These are phyloP conservation scores for Ceratocystis cacaofunesta DNA, from an alignment of 2,329 filamentous ascomycete species.

Conservation along the genomic window DNA sequence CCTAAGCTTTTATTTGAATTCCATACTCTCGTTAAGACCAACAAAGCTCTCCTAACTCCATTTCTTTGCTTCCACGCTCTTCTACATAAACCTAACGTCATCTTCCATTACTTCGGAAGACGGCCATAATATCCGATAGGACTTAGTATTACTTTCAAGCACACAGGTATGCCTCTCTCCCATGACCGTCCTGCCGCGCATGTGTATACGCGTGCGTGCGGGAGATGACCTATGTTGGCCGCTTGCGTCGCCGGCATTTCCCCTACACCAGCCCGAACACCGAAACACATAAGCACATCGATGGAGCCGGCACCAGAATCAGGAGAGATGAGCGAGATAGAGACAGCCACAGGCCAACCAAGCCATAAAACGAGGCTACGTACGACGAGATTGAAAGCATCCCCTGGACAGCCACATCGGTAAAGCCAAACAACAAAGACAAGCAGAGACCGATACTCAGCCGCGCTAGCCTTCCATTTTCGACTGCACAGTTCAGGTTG, in stretches of 20 bases:
- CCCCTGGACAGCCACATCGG: background rate
- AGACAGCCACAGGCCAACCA: background rate
- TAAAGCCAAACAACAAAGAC: background rate
- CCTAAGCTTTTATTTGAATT: constrained; percentile 20
- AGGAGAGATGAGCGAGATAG: background rate
- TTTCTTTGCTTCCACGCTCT: constrained; percentile 13
- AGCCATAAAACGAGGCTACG: background rate
- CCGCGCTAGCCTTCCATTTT: background rate
- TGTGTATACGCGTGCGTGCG: no score
- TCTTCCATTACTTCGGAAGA: constrained; percentile 16
- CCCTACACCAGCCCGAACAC: background rate
- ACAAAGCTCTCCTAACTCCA: constrained; percentile 14
- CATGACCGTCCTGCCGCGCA: background rate
- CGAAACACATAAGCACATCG: background rate
- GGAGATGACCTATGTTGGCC: background rate
- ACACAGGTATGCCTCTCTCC: background rate
- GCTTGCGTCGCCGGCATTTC: background rate
- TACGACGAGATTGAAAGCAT: background rate
- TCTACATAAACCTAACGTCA: constrained; percentile 12
- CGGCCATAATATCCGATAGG: constrained; percentile 16
- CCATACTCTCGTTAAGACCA: constrained; percentile 22
- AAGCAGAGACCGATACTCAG: background rate
- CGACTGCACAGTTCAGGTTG: background rate
- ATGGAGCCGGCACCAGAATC: background rate
- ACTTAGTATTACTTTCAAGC: constrained; percentile 8